These are phyloP conservation scores for Camellia japonica DNA, from an alignment of 148 eudicot species.

Conservation along the genomic window DNA sequence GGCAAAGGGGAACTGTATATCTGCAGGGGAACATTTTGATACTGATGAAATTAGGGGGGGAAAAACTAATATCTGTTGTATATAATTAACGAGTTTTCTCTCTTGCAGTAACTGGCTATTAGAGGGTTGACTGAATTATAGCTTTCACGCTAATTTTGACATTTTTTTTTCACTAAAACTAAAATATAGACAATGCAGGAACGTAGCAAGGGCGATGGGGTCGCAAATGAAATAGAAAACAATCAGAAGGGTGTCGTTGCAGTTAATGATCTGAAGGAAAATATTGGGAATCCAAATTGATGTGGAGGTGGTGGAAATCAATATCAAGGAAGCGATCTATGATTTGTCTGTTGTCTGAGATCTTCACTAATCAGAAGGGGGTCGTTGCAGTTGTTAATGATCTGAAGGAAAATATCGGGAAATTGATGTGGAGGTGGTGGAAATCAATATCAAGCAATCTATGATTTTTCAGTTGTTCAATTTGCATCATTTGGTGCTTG, in stretches of 20 bases:
- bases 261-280: neutral
- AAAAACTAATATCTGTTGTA: neutral
- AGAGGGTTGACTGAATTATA: neutral
- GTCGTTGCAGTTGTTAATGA: neutral
- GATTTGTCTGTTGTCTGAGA: neutral
- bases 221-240: constrained; percentile 15
- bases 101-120: neutral
- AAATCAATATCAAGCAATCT: neutral
- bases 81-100: neutral
- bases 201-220: constrained; percentile 15
- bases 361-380: neutral
- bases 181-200: constrained; percentile 20
- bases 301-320: neutral
- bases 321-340: neutral
- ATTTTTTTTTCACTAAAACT: neutral
- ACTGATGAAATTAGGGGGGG: neutral
- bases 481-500: too few relatives aligned
- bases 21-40: neutral
- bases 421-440: neutral
- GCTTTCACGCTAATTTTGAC: neutral
- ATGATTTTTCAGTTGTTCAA: neutral
- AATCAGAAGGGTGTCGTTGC: neutral
- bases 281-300: neutral
- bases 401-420: neutral
- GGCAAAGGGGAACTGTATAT: neutral